phyloP scores from a whole-genome alignment of 75 land plant genomes.

The Pseudotsuga menziesii region DNA sequence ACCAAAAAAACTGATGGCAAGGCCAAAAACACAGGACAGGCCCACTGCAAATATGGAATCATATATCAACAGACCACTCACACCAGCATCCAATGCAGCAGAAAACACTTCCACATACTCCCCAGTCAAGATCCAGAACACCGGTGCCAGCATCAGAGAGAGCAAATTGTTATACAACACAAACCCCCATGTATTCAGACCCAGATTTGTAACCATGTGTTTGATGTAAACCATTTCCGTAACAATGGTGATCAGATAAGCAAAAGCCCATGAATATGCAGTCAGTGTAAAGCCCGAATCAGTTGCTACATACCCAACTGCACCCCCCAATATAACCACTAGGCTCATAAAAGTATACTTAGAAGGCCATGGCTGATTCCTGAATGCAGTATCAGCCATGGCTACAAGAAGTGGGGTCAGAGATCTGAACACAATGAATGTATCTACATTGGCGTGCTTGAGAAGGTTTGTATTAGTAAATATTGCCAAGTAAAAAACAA shows the following conservation, averaged over 20 bases:
- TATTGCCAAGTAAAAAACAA: slow-evolving; percentile 68
- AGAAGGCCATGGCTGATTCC: slow-evolving; percentile 84
- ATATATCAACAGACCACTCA: slow-evolving; percentile 19
- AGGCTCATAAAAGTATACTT: slow-evolving; percentile 58
- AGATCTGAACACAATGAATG: slow-evolving; percentile 86
- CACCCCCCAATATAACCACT: slow-evolving; percentile 62
- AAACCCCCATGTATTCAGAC: slow-evolving; percentile 93
- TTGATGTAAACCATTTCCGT: slow-evolving; percentile 95
- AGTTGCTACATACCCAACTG: slow-evolving; percentile 81
- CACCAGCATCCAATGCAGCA: slow-evolving; percentile 15
- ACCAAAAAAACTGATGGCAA: slow-evolving; percentile 82
- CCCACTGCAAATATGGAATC: slow-evolving; percentile 51
- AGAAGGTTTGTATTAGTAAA: slow-evolving; percentile 89
- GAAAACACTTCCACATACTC: slow-evolving; percentile 64
- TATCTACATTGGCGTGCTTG: slow-evolving; percentile 91
- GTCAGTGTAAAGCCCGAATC: slow-evolving; percentile 70
- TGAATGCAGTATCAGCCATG: slow-evolving; percentile 69
- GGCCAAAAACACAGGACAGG: slow-evolving; percentile 72
- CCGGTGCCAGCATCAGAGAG: slow-evolving; percentile 73
- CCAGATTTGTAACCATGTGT: slow-evolving; percentile 84
- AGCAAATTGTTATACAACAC: slow-evolving; percentile 85
- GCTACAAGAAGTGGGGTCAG: slow-evolving; percentile 82
- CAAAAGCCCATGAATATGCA: slow-evolving; percentile 90
- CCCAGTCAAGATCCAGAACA: slow-evolving; percentile 77
- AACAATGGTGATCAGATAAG: slow-evolving; percentile 77